Percentiles rank a stretch among this genome's conserved stretches.
phyloP scores from a whole-genome alignment of 768 basidiomycete species.

The Termitomyces sp. region DNA sequence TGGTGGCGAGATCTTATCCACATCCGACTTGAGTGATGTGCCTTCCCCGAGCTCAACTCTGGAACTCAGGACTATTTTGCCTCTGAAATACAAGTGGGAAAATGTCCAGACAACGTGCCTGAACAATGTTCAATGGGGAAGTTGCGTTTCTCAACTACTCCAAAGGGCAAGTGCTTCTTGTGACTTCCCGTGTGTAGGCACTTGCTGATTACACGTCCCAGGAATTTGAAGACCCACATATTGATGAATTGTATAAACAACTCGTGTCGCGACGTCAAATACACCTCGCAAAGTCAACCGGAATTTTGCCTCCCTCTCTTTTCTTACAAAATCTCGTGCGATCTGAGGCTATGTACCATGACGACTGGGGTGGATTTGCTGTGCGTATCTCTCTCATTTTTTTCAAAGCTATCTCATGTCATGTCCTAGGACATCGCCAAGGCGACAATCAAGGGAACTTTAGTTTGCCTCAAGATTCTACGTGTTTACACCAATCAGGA shows the following conservation, averaged over 20 bases:
- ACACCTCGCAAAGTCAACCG: conserved; percentile 10
- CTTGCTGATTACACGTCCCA: neutral
- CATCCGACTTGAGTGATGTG: neutral
- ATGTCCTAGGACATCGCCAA: conserved; percentile 17
- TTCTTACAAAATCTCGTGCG: conserved; percentile 13
- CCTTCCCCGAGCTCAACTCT: conserved; percentile 3
- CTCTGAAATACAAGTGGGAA: conserved; percentile 2
- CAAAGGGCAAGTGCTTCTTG: conserved; percentile 3
- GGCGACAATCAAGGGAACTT: conserved; percentile 7
- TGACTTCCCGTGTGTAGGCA: neutral
- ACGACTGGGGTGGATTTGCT: conserved; percentile 25
- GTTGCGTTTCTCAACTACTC: conserved; percentile 7
- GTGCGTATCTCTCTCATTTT: conserved; percentile 4
- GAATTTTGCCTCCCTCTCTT: conserved; percentile 19
- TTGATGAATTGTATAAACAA: neutral
- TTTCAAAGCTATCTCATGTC: neutral
- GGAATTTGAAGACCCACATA: conserved; percentile 3
- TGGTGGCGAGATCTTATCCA: conserved; percentile 5
- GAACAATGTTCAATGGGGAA: conserved; percentile 2
- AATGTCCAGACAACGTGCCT: neutral
- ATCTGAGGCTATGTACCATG: conserved; percentile 6
- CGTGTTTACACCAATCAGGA: conserved; percentile 9
- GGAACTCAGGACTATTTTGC: conserved; percentile 1
- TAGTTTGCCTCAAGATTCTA: conserved; percentile 19
- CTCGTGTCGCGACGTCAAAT: conserved; percentile 13